Evolutionary conservation across 257 asterid species (phyloP).

Genomic region (Striga asiatica): DNA sequence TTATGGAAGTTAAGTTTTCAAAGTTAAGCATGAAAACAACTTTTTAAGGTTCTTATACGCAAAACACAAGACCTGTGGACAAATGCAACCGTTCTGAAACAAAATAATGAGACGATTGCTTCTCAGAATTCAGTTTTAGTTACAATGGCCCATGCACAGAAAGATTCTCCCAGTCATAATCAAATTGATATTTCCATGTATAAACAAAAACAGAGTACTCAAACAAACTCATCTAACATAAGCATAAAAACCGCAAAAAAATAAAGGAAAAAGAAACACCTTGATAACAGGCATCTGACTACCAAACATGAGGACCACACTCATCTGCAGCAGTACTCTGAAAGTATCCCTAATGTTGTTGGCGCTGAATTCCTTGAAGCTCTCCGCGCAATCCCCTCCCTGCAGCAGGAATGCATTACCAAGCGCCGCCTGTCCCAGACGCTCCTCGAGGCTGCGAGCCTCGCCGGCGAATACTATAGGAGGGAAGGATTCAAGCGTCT

Average conservation of each 20-base stretch:
- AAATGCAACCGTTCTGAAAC: too few species aligned
- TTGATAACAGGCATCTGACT: conserved; percentile 49
- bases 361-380: conserved; percentile 50
- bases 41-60: too few species aligned
- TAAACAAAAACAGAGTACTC: not conserved
- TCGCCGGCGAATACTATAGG: conserved; percentile 57
- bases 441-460: conserved; percentile 46
- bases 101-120: too few species aligned
- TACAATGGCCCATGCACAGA: not conserved
- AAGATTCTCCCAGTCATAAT: not conserved
- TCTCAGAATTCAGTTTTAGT: too few species aligned
- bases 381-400: conserved; percentile 62
- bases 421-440: conserved; percentile 43
- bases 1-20: not conserved
- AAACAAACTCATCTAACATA: not conserved
- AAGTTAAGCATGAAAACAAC: too few species aligned
- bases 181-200: not conserved
- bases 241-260: not conserved
- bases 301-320: conserved; percentile 58
- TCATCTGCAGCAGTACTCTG: conserved; percentile 52
- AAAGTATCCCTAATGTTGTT: conserved; percentile 50
- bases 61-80: too few species aligned
- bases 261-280: conserved; percentile 13
- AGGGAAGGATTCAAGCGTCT: conserved; percentile 37
- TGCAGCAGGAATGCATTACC: conserved; percentile 45